These are phyloP conservation scores for Lantana camara DNA, from an alignment of 257 asterid genomes.

Conservation along the genomic window DNA sequence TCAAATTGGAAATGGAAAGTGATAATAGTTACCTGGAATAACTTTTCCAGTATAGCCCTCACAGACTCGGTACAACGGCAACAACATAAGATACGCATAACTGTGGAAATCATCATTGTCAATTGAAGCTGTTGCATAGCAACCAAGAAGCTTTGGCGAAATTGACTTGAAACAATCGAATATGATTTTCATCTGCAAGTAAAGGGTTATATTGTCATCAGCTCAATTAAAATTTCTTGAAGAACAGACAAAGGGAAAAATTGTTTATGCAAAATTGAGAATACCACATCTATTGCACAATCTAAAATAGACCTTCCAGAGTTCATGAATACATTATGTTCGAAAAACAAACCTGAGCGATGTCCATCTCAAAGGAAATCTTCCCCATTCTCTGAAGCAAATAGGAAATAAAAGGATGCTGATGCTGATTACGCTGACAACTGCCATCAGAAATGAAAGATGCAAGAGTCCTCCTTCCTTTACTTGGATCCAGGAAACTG, in stretches of 20 bases:
- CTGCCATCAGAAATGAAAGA: conserved; percentile 55
- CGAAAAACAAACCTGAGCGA: conserved; percentile 53
- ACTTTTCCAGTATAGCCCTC: conserved; percentile 82
- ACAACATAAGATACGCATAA: conserved; percentile 66
- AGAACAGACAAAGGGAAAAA: not conserved
- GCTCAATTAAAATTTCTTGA: not conserved
- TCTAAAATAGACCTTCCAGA: not conserved
- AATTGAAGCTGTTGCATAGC: conserved; percentile 21
- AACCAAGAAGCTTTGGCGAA: conserved; percentile 58
- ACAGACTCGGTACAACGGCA: conserved; percentile 78
- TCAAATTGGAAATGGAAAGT: not conserved
- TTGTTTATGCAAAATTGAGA: not conserved
- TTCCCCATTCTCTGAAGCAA: conserved; percentile 85
- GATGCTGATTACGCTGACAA: conserved; percentile 37
- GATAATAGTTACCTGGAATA: conserved; percentile 57
- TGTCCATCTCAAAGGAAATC: conserved; percentile 67
- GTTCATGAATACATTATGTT: not conserved
- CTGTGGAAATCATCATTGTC: conserved; percentile 46
- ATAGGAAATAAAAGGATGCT: conserved; percentile 59
- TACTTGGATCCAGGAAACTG: conserved; percentile 65
- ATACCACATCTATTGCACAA: not conserved
- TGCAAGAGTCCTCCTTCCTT: conserved; percentile 59
- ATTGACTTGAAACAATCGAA: conserved; percentile 69
- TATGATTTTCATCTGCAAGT: conserved; percentile 76
- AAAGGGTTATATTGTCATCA: conserved; percentile 17